phyloP scores from a whole-genome alignment of 1,139 yeast species.

The Pichia sp. region DNA sequence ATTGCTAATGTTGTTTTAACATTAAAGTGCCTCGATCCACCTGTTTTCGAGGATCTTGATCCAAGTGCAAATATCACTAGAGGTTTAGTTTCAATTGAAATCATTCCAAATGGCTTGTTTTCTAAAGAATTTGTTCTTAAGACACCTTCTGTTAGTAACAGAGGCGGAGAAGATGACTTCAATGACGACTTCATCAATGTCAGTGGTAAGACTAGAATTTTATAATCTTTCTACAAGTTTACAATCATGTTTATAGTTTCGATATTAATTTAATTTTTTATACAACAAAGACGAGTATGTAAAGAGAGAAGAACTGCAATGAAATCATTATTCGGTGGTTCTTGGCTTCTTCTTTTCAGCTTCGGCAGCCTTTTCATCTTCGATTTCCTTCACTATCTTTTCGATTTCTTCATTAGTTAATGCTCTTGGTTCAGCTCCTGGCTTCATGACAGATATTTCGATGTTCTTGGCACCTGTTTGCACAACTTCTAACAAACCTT shows the following conservation, averaged over 20 bases:
- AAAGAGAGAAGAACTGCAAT: not conserved
- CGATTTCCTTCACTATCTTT: conserved; percentile 76
- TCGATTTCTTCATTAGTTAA: conserved; percentile 74
- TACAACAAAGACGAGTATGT: not conserved
- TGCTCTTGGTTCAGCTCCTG: conserved; percentile 53
- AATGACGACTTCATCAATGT: conserved; percentile 32
- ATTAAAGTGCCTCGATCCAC: conserved; percentile 22
- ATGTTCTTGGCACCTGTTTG: conserved; percentile 98
- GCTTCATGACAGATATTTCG: conserved; percentile 85
- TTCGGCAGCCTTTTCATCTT: conserved; percentile 88
- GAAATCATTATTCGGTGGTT: conserved; percentile 23
- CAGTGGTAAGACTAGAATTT: conserved; percentile 30
- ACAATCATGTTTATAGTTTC: not conserved
- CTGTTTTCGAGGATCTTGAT: conserved; percentile 23
- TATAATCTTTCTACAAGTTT: conserved; percentile 11
- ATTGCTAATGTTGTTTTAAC: conserved; percentile 30
- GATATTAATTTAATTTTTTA: not conserved
- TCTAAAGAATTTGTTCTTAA: conserved; percentile 28
- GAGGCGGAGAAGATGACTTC: conserved; percentile 13
- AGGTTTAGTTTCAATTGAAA: conserved; percentile 33
- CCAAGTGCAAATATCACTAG: conserved; percentile 24
- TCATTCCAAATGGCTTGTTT: conserved; percentile 30
- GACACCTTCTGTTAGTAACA: conserved; percentile 24
- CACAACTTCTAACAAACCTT: conserved; percentile 89
- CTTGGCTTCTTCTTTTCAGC: conserved; percentile 79